These are phyloP conservation scores for Ophiocordyceps camponoti-saundersi DNA, from an alignment of 2,329 filamentous ascomycete species.

Conservation along the genomic window DNA sequence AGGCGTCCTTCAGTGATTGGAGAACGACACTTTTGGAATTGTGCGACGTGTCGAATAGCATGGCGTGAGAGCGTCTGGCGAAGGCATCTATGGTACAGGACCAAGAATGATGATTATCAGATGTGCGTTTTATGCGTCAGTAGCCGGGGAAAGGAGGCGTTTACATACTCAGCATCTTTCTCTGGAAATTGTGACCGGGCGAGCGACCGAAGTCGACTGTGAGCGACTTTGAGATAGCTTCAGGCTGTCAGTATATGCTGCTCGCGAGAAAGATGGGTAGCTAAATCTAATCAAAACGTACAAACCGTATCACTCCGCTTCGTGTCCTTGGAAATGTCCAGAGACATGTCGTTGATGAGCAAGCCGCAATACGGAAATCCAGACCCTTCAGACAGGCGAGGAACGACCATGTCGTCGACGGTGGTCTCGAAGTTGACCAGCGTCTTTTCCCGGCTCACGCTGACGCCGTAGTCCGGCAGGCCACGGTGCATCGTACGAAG, in stretches of 20 bases:
- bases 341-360: conserved; percentile 53
- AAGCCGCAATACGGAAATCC: conserved; percentile 84
- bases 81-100: conserved; percentile 51
- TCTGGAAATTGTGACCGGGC: conserved; percentile 63
- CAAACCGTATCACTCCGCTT: conserved; percentile 30
- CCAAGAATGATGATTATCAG: too few species aligned
- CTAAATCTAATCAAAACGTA: conserved; percentile 17
- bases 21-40: conserved; percentile 56
- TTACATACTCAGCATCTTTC: conserved; percentile 55
- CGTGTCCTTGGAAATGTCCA: conserved; percentile 58
- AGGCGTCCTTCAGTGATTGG: conserved; percentile 57
- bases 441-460: conserved; percentile 62
- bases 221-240: conserved; percentile 46
- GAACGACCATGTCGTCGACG: conserved; percentile 34
- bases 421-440: conserved; percentile 64
- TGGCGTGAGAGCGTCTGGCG: conserved; percentile 69
- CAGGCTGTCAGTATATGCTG: neutral
- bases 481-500: conserved; percentile 67
- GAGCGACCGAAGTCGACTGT: conserved; percentile 60
- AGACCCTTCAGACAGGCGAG: conserved; percentile 20
- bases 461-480: conserved; percentile 62
- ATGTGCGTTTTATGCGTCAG: neutral
- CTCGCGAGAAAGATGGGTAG: neutral
- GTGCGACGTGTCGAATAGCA: conserved; percentile 67
- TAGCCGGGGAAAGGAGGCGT: too few species aligned